Evolutionary conservation across 1,139 yeast genomes (phyloP), one percentile per base, ranked within the genome.

Genomic region (Geotrichum fermentans): DNA sequence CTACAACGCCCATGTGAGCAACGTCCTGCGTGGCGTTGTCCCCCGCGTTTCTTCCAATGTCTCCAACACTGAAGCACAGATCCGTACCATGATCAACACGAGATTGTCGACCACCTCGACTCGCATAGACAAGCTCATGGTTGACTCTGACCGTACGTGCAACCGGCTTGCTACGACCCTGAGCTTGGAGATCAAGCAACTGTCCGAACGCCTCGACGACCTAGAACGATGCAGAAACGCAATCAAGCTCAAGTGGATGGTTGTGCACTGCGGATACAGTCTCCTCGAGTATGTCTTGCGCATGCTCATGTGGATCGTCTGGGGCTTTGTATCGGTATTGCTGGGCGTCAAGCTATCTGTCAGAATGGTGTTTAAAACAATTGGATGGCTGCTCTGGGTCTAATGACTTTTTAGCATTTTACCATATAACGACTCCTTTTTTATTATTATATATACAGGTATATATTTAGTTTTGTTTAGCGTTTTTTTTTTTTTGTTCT

Each of bases 151-250:
- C 64, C 72, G 95, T 55, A 76, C 86, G 18, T 77, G 84, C 51
- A 85, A 90, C 55, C 95, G 86, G 60, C 83, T 88, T 53, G 86
- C 83, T 63, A 88, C 96, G 0, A 82, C 95, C 0, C 69, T 87
- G 46, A 79, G 89, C 26, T 68, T 87, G 47, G 87, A 85, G 58
- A 69, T 86, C 36, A 71, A 95, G 50, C 78, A 80, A 54, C 70
- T 85, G 13, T 77, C 77, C 46, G 95, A 86, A 61, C 74, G 80
- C 45, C 70, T 82, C 24, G 95, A 84, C 52, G 75, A 73, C 42
- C 68, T 82, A 45, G 66, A 61, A 40, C 53, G 56, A 6, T 52
- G 56, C 11, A 42, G 56, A 16, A 57, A 60, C 11, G 49, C 58
- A 14, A 49, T n/a, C 11, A 20, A 32, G 4, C 16, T 24, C 10